Evolutionary conservation across 2,329 filamentous ascomycete genomes (phyloP).

Genomic region (Penicillium sp.): DNA sequence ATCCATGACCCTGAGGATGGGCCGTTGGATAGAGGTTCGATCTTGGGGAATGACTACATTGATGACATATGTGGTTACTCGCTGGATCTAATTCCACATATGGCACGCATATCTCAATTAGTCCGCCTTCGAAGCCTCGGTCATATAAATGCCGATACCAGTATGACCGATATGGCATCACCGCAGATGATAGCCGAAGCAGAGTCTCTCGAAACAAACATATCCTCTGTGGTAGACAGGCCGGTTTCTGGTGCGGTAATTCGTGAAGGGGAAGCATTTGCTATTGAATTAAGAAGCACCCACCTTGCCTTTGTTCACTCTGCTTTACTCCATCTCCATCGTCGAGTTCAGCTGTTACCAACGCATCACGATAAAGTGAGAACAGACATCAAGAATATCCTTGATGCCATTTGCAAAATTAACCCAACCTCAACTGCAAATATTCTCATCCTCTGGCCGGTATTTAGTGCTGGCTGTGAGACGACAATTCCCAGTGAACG

Average conservation of each 20-base stretch:
- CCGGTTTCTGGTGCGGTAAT: slow-evolving; percentile 5
- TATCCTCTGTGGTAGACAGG: slow-evolving; percentile 13
- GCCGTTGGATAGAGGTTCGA: slow-evolving; percentile 12
- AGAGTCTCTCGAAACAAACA: slow-evolving; percentile 14
- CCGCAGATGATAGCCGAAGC: slow-evolving; percentile 6
- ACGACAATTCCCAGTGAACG: slow-evolving; percentile 23
- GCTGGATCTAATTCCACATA: slow-evolving; percentile 29
- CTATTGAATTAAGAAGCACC: slow-evolving; percentile 26
- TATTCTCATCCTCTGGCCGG: slow-evolving; percentile 36
- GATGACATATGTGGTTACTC: slow-evolving; percentile 39
- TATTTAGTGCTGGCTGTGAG: slow-evolving; percentile 39
- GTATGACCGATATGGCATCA: neutral
- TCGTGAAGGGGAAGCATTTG: slow-evolving; percentile 7
- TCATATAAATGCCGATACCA: neutral
- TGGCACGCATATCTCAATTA: slow-evolving; percentile 27
- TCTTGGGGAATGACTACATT: slow-evolving; percentile 10
- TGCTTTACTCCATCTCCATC: slow-evolving; percentile 33
- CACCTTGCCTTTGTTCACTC: slow-evolving; percentile 33
- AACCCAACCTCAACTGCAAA: slow-evolving; percentile 29
- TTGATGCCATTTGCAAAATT: slow-evolving; percentile 24
- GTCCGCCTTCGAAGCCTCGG: slow-evolving; percentile 8
- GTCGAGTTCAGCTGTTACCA: slow-evolving; percentile 27
- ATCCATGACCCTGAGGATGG: slow-evolving; percentile 13
- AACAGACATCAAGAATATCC: slow-evolving; percentile 22
- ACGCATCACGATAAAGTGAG: slow-evolving; percentile 24